These are phyloP conservation scores for Colletotrichum ledebouriae DNA, from an alignment of 2,329 filamentous ascomycete genomes.

Conservation along the genomic window DNA sequence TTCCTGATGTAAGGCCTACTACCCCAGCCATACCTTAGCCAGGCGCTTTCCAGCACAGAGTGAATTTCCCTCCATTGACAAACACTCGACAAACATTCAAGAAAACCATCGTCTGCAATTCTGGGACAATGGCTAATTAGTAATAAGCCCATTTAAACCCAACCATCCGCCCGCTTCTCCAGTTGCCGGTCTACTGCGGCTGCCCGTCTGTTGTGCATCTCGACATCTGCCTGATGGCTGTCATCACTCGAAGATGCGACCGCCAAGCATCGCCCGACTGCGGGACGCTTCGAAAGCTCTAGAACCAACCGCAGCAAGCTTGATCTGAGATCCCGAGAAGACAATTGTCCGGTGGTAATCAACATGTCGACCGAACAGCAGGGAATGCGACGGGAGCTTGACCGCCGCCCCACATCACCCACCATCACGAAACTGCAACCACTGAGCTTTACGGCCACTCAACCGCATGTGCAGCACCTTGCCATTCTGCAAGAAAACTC, in stretches of 20 bases:
- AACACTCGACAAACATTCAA: too few relatives aligned
- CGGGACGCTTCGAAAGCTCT: slow-evolving; percentile 24
- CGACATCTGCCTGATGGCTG: slow-evolving; percentile 20
- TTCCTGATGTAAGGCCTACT: too few relatives aligned
- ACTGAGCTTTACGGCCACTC: slow-evolving; percentile 7
- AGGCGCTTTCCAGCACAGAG: too few relatives aligned
- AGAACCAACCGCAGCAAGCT: slow-evolving; percentile 8
- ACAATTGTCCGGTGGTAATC: slow-evolving; percentile 3
- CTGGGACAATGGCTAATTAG: background rate
- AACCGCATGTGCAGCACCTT: slow-evolving; percentile 27
- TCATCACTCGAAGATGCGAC: slow-evolving; percentile 12
- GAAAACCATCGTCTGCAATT: background rate
- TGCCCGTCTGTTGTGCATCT: slow-evolving; percentile 25
- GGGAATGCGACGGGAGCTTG: background rate
- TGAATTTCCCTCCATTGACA: too few relatives aligned
- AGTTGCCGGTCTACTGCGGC: slow-evolving; percentile 23
- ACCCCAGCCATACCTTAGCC: background rate
- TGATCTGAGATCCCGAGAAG: background rate
- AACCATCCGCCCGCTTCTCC: slow-evolving; percentile 29
- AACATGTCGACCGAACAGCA: background rate
- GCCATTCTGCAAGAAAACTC: slow-evolving; percentile 18
- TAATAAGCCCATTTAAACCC: slow-evolving; percentile 27
- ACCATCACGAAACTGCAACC: slow-evolving; percentile 3
- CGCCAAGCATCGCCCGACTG: slow-evolving; percentile 30
- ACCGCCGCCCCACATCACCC: slow-evolving; percentile 8